phyloP scores from a whole-genome alignment of 257 asterid species.

The Scutellaria minor region DNA sequence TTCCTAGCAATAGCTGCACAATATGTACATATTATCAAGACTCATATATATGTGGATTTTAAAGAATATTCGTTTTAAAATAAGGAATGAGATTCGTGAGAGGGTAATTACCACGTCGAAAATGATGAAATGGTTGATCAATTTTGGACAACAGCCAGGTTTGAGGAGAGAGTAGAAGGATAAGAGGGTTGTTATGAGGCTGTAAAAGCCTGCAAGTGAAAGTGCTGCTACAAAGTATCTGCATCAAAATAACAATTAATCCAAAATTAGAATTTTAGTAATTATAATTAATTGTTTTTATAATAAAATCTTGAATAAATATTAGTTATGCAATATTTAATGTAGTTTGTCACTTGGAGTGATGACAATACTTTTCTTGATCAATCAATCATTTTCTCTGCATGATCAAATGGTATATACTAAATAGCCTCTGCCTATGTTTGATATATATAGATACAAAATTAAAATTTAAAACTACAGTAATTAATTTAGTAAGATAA shows the following conservation, averaged over 20 bases:
- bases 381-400: not conserved
- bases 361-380: not conserved
- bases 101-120: conserved; percentile 56
- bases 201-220: conserved; percentile 52
- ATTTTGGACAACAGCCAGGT: conserved; percentile 36
- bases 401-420: not conserved
- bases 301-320: not conserved
- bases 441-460: not conserved
- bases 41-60: no score
- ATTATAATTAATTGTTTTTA: not conserved
- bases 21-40: not conserved
- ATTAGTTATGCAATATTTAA: not conserved
- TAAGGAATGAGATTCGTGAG: not conserved
- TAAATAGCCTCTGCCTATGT: not conserved
- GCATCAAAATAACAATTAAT: conserved; percentile 33
- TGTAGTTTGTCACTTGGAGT: conserved; percentile 4
- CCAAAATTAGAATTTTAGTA: not conserved
- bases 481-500: not conserved
- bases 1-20: conserved; percentile 76
- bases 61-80: no score
- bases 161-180: conserved; percentile 49
- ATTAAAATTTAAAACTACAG: not conserved
- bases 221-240: conserved; percentile 68
- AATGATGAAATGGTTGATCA: conserved; percentile 45
- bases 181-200: conserved; percentile 45